Evolutionary conservation across 306 rosid species (phyloP).

Genomic region (Dryas alaskensis): DNA sequence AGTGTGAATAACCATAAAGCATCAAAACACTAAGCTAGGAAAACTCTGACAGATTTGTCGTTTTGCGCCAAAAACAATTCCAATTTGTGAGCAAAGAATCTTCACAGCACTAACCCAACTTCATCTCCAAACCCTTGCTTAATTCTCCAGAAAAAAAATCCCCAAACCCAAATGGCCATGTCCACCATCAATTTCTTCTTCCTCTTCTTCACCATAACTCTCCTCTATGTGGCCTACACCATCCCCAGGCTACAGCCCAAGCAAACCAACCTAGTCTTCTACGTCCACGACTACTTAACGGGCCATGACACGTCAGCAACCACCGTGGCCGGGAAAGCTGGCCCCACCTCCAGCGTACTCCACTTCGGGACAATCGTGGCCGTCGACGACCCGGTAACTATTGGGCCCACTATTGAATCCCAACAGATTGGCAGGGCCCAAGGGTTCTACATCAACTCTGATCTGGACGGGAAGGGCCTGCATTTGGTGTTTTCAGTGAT

Average conservation of each 20-base stretch:
- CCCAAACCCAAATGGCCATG: slow-evolving; percentile 24
- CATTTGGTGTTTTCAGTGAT: slow-evolving; percentile 54
- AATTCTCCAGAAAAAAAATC: too few relatives aligned
- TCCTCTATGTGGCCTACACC: slow-evolving; percentile 42
- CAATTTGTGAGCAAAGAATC: too few relatives aligned
- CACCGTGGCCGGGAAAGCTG: slow-evolving; percentile 45
- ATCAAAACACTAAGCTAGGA: too few relatives aligned
- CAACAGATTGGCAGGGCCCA: slow-evolving; percentile 53
- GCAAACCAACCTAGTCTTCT: slow-evolving; percentile 56
- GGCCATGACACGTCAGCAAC: slow-evolving; percentile 43
- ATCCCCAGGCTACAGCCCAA: slow-evolving; percentile 37
- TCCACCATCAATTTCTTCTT: slow-evolving; percentile 36
- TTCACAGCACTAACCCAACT: too few relatives aligned
- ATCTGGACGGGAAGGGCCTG: slow-evolving; percentile 46
- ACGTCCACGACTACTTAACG: slow-evolving; percentile 63
- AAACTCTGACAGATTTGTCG: too few relatives aligned
- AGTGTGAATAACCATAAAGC: too few relatives aligned
- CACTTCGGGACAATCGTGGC: slow-evolving; percentile 52
- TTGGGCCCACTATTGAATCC: slow-evolving; percentile 42
- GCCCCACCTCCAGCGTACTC: slow-evolving; percentile 42
- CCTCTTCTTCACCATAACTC: slow-evolving; percentile 40
- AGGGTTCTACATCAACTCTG: slow-evolving; percentile 56
- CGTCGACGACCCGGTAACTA: slow-evolving; percentile 57
- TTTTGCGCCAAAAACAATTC: too few relatives aligned
- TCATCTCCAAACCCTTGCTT: too few relatives aligned